These are phyloP conservation scores for Apiospora koreana DNA, from an alignment of 2,329 filamentous ascomycete genomes.

Conservation along the genomic window DNA sequence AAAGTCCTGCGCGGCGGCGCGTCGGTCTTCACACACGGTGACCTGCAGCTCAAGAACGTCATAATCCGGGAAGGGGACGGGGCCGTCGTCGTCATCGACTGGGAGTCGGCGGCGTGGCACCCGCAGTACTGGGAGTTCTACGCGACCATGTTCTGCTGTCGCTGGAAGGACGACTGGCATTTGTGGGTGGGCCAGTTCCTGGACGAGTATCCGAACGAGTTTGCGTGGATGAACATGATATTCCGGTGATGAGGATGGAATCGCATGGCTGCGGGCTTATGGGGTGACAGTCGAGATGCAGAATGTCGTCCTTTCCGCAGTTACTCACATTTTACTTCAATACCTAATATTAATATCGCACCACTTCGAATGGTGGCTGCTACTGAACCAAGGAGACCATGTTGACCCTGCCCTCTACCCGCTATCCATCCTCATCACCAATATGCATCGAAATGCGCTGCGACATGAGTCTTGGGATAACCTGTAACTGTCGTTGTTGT, in stretches of 20 bases:
- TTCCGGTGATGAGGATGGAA: neutral
- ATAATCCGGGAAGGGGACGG: neutral
- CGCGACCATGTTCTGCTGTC: neutral
- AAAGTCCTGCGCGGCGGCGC: neutral
- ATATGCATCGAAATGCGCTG: too few relatives aligned
- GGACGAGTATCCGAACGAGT: neutral
- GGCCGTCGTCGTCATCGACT: neutral
- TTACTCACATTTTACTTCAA: too few relatives aligned
- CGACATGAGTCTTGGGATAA: too few relatives aligned
- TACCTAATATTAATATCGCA: too few relatives aligned
- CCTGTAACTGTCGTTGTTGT: too few relatives aligned
- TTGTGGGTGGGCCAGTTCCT: neutral
- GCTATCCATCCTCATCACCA: too few relatives aligned
- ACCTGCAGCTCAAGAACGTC: neutral
- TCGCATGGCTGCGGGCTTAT: too few relatives aligned
- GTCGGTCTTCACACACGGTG: neutral
- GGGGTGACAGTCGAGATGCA: too few relatives aligned
- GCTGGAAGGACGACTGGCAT: neutral
- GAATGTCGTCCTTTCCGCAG: too few relatives aligned
- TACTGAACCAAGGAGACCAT: too few relatives aligned
- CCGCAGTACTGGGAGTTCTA: neutral
- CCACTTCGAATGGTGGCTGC: too few relatives aligned
- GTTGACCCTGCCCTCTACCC: too few relatives aligned
- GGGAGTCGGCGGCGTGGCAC: neutral
- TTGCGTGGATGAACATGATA: neutral